Evolutionary conservation across 106 monocot species (phyloP).

Genomic region (Dactylorhiza incarnata): DNA sequence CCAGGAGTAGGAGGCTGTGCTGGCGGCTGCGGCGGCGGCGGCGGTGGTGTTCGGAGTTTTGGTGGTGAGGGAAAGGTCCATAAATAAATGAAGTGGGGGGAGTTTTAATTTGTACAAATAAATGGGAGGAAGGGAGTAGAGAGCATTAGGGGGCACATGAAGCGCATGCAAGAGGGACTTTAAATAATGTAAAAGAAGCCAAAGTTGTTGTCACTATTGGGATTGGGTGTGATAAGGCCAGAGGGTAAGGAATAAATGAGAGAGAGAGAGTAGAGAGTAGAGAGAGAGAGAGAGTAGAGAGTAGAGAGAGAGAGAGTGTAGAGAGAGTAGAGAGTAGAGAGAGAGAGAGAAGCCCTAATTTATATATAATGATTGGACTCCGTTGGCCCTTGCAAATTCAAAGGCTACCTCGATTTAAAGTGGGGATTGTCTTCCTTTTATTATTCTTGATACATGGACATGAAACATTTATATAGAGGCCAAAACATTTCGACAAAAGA

Average conservation of each 20-base stretch:
- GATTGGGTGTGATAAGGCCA: slow-evolving; percentile 21
- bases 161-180: slow-evolving; percentile 11
- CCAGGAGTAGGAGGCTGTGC: not conserved
- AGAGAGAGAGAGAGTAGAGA: not conserved
- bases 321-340: too few relatives aligned
- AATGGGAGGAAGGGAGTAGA: too few relatives aligned
- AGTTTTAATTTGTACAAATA: not conserved
- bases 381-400: too few relatives aligned
- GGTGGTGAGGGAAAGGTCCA: not conserved
- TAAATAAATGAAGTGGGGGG: not conserved
- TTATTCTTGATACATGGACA: too few relatives aligned
- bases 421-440: too few relatives aligned
- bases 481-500: too few relatives aligned
- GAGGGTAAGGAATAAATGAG: not conserved
- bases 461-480: too few relatives aligned
- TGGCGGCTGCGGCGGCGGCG: not conserved
- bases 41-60: not conserved
- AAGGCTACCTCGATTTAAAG: too few relatives aligned
- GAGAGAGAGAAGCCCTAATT: too few relatives aligned
- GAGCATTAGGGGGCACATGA: slow-evolving; percentile 2
- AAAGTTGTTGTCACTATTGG: slow-evolving; percentile 20
- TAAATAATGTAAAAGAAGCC: slow-evolving; percentile 26
- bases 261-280: not conserved
- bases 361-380: too few relatives aligned
- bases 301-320: too few relatives aligned